A percentile compares a stretch with the other conserved stretches of the same genome.
phyloP scores from a whole-genome alignment of 192 early-diverging fungal genomes.

The Linnemannia hyalina region DNA sequence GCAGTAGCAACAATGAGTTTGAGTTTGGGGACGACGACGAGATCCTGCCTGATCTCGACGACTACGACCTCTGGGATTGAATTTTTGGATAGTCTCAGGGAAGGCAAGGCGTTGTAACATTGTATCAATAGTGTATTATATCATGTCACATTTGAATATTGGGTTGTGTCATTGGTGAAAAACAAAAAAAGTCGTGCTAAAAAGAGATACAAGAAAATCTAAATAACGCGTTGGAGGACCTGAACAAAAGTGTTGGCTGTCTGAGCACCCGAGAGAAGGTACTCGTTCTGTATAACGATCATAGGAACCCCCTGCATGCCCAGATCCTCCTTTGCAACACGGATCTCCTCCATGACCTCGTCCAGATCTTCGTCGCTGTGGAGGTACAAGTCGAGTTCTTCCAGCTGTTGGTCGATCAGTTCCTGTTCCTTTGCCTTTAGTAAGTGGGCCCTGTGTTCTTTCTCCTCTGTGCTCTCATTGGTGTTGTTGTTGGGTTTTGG shows the following conservation, averaged over 20 bases:
- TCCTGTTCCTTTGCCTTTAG: neutral
- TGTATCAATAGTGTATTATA: no score
- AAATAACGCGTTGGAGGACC: slow-evolving; percentile 33
- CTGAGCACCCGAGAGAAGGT: slow-evolving; percentile 26
- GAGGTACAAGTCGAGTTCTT: slow-evolving; percentile 14
- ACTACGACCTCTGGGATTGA: neutral
- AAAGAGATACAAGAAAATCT: neutral
- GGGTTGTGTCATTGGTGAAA: no score
- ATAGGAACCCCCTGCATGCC: slow-evolving; percentile 32
- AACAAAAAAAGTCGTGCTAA: neutral
- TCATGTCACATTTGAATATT: no score
- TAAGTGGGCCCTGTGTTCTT: neutral
- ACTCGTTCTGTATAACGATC: slow-evolving; percentile 33
- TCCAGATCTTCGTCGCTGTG: slow-evolving; percentile 15
- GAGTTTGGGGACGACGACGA: slow-evolving; percentile 21
- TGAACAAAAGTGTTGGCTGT: slow-evolving; percentile 25
- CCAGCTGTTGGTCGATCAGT: slow-evolving; percentile 10
- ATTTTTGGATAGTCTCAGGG: neutral
- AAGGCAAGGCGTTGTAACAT: neutral
- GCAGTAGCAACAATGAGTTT: slow-evolving; percentile 7
- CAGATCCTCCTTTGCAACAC: slow-evolving; percentile 16
- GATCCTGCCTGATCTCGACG: slow-evolving; percentile 3
- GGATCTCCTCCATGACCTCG: slow-evolving; percentile 29
- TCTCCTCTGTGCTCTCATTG: neutral
- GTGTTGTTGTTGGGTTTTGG: neutral